phyloP scores from a whole-genome alignment of 2,329 filamentous ascomycete genomes.

The Penicillium nordicum region DNA sequence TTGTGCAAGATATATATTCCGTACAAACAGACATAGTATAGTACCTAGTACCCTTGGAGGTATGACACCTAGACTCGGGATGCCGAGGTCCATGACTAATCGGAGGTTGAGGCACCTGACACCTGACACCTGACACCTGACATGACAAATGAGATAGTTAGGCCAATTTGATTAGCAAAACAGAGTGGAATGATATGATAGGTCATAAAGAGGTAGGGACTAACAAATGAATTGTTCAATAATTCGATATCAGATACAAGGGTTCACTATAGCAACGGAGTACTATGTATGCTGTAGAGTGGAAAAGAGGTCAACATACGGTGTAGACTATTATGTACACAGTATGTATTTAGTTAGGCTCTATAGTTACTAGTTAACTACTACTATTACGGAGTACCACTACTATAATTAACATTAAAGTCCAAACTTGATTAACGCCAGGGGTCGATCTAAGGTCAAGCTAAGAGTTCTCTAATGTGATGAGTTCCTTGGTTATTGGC shows the following conservation, averaged over 20 bases:
- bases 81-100: not conserved
- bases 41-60: not conserved
- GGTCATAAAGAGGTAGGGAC: not conserved
- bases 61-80: not conserved
- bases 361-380: not conserved
- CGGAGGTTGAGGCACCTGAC: not conserved
- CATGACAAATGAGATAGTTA: constrained; percentile 1
- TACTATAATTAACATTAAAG: constrained; percentile 10
- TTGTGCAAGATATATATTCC: not conserved
- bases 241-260: not conserved
- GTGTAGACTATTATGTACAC: not conserved
- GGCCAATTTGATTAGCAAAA: not conserved
- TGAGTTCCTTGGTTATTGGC: constrained; percentile 10
- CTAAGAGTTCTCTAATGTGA: constrained; percentile 7
- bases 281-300: not conserved
- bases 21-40: too few species aligned
- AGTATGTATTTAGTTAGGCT: not conserved
- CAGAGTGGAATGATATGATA: not conserved
- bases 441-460: not conserved
- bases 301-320: not conserved
- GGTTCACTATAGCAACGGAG: constrained; percentile 1
- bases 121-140: not conserved
- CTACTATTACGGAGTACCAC: too few species aligned
- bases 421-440: constrained; percentile 4
- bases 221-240: not conserved